Conservation (phyloP, 805 yeast genomes). For the Lachancea cidri region DNA sequence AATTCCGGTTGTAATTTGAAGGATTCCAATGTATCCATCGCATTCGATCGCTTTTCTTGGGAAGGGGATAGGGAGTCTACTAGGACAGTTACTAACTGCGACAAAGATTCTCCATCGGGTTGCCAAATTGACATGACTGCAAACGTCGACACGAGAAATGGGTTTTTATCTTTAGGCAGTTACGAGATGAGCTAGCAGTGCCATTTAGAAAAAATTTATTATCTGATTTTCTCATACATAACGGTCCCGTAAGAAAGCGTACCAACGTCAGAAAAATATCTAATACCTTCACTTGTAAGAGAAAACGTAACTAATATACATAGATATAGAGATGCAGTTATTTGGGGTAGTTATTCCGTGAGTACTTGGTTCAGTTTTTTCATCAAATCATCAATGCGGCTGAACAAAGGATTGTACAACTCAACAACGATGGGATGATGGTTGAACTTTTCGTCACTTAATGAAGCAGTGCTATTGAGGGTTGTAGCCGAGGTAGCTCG, state of each 20-base stretch:
- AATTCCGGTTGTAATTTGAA: constrained; percentile 73
- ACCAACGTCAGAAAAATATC: no score
- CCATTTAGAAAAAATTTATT: no score
- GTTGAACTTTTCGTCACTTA: constrained; percentile 7
- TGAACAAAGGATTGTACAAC: constrained; percentile 54
- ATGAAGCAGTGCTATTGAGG: constrained; percentile 21
- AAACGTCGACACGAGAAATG: not conserved
- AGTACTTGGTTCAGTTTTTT: constrained; percentile 15
- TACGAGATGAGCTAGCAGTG: no score
- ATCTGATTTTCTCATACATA: no score
- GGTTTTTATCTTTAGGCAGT: not conserved
- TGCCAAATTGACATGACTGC: constrained; percentile 51
- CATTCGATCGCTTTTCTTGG: constrained; percentile 50
- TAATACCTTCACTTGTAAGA: not conserved
- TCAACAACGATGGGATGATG: constrained; percentile 46
- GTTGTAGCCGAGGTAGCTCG: constrained; percentile 26
- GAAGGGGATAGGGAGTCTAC: constrained; percentile 66
- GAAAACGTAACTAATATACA: not conserved
- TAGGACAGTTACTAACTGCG: constrained; percentile 61
- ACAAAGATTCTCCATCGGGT: constrained; percentile 57
- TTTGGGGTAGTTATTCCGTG: constrained; percentile 1
- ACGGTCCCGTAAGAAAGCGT: no score
- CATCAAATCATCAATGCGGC: constrained; percentile 38
- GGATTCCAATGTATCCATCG: constrained; percentile 65
- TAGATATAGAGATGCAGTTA: constrained; percentile 4